phyloP scores from a whole-genome alignment of 495 filamentous ascomycete genomes.

The Xylaria palmicola region DNA sequence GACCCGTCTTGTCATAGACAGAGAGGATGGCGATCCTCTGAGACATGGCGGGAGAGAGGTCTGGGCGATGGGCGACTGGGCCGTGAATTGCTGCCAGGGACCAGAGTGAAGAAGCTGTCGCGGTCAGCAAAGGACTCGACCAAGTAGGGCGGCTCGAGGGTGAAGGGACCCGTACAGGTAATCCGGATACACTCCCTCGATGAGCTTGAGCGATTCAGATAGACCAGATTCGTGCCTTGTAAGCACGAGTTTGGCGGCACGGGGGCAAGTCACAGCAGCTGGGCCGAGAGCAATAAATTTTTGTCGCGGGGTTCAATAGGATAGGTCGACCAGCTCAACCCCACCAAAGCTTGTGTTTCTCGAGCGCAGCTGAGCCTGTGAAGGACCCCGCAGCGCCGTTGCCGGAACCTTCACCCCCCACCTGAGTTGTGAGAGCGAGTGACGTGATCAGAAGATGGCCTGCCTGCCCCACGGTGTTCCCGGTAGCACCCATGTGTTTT shows the following conservation, averaged over 20 bases:
- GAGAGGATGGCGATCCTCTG: conserved; percentile 81
- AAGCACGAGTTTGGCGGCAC: no score
- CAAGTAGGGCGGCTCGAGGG: neutral
- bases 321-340: neutral
- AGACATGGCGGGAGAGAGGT: conserved; percentile 30
- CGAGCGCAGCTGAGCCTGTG: neutral
- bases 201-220: neutral
- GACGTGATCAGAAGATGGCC: neutral
- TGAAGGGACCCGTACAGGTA: neutral
- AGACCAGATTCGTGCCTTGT: no score
- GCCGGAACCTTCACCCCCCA: conserved; percentile 6
- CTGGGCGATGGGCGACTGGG: neutral
- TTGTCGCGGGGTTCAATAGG: conserved; percentile 12
- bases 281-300: conserved; percentile 9
- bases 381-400: conserved; percentile 12
- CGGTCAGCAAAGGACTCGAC: neutral
- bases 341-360: conserved; percentile 7
- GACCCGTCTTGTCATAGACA: conserved; percentile 97
- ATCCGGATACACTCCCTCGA: neutral
- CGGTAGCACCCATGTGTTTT: no score
- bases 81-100: neutral
- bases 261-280: no score
- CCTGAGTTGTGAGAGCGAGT: neutral
- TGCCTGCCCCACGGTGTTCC: no score
- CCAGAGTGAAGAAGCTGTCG: neutral